Evolutionary conservation across 2,329 filamentous ascomycete genomes (phyloP).

Genomic region (Diaporthe sp.): DNA sequence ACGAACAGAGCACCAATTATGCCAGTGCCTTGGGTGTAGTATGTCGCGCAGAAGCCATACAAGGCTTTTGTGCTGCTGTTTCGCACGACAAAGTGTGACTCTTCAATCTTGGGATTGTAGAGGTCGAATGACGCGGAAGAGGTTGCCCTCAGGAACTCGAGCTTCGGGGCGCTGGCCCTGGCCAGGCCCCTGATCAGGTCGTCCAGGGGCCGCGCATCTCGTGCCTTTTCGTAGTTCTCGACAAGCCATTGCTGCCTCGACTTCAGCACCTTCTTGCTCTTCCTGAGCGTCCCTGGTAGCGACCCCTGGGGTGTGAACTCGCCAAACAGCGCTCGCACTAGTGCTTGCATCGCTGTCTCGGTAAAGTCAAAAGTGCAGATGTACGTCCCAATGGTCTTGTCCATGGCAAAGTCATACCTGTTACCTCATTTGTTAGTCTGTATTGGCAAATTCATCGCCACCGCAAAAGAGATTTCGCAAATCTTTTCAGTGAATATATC

Average conservation of each 20-base stretch:
- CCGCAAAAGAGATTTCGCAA: background rate
- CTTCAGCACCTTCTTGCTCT: slow-evolving; percentile 88
- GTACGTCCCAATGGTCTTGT: slow-evolving; percentile 90
- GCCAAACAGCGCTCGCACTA: slow-evolving; percentile 87
- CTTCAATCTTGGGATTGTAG: slow-evolving; percentile 76
- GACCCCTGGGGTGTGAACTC: slow-evolving; percentile 73
- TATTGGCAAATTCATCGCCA: background rate
- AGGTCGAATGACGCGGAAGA: slow-evolving; percentile 83
- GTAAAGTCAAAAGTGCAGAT: slow-evolving; percentile 98
- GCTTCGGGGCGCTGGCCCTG: slow-evolving; percentile 73
- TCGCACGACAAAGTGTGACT: slow-evolving; percentile 90
- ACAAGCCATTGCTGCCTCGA: slow-evolving; percentile 97
- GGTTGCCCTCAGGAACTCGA: slow-evolving; percentile 78
- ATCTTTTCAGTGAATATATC: too few species aligned
- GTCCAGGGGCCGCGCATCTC: slow-evolving; percentile 80
- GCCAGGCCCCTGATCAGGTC: slow-evolving; percentile 79
- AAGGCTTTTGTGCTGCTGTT: slow-evolving; percentile 93
- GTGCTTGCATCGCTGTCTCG: slow-evolving; percentile 86
- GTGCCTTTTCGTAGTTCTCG: slow-evolving; percentile 84
- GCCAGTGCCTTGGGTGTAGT: slow-evolving; percentile 79
- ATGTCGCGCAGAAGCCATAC: slow-evolving; percentile 93
- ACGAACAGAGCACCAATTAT: slow-evolving; percentile 91
- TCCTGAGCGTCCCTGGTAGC: slow-evolving; percentile 81
- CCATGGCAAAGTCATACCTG: slow-evolving; percentile 91
- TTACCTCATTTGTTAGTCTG: background rate